phyloP scores from a whole-genome alignment of 2,329 filamentous ascomycete genomes.

The Penicillium sp. region DNA sequence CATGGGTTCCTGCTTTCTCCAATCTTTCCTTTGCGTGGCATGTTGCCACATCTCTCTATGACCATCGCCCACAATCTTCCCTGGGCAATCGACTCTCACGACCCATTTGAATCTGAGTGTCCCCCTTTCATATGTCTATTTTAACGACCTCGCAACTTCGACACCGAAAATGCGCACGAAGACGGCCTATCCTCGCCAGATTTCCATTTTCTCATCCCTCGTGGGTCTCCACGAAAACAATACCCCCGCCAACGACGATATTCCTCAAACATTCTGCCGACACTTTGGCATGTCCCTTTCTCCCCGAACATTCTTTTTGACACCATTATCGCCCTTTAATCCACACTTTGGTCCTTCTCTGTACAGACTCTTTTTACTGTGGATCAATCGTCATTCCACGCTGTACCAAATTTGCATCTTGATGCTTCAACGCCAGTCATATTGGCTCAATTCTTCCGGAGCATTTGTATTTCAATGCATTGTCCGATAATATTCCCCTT shows the following conservation, averaged over 20 bases:
- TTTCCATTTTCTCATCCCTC: not conserved
- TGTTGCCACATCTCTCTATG: constrained; percentile 20
- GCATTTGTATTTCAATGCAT: constrained; percentile 14
- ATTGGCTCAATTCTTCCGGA: constrained; percentile 14
- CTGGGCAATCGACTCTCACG: constrained; percentile 3
- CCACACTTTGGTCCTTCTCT: constrained; percentile 25
- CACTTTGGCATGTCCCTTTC: constrained; percentile 12
- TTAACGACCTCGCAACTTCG: constrained; percentile 17
- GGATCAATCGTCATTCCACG: constrained; percentile 21
- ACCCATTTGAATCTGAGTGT: constrained; percentile 7
- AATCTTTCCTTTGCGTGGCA: constrained; percentile 10
- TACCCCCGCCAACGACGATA: constrained; percentile 4
- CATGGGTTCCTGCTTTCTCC: not conserved
- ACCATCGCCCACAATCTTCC: constrained; percentile 16
- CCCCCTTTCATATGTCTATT: constrained; percentile 12
- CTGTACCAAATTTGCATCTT: constrained; percentile 31
- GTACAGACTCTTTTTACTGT: constrained; percentile 28
- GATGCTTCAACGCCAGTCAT: constrained; percentile 21
- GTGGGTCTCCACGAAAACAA: not conserved
- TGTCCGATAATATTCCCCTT: constrained; percentile 3
- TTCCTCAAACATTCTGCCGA: constrained; percentile 1
- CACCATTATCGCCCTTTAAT: constrained; percentile 33
- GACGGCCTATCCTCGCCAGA: constrained; percentile 5
- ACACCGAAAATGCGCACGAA: constrained; percentile 2
- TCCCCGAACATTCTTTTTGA: constrained; percentile 10